These are phyloP conservation scores for Lichtheimia ornata DNA, from an alignment of 371 early-diverging fungal species.

Conservation along the genomic window DNA sequence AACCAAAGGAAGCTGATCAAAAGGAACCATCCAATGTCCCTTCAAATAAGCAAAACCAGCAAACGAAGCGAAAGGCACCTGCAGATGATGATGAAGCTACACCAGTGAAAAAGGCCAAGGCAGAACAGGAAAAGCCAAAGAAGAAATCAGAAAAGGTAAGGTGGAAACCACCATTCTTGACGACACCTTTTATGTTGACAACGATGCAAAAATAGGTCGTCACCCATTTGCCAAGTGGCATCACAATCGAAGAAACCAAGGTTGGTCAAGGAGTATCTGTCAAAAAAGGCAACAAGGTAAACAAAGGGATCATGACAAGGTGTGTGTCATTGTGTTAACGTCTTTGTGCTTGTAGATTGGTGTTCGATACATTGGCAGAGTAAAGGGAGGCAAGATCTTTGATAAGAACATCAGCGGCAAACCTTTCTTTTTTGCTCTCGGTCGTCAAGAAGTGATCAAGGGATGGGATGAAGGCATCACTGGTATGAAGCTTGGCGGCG, in stretches of 20 bases:
- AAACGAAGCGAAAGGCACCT: slow-evolving; percentile 1
- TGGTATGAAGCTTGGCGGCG: slow-evolving; percentile 93
- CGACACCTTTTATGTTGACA: background rate
- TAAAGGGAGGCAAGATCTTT: slow-evolving; percentile 92
- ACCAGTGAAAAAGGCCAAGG: slow-evolving; percentile 11
- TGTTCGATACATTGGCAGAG: slow-evolving; percentile 91
- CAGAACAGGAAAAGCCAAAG: slow-evolving; percentile 6
- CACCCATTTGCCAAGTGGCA: slow-evolving; percentile 46
- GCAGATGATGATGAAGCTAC: slow-evolving; percentile 3
- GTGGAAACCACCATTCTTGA: background rate
- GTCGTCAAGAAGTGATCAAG: slow-evolving; percentile 91
- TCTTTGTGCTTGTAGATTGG: slow-evolving; percentile 43
- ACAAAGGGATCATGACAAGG: no score
- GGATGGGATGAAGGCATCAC: slow-evolving; percentile 91
- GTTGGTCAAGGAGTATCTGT: slow-evolving; percentile 75
- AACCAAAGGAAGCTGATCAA: background rate
- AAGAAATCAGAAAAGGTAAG: no score
- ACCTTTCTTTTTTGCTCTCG: slow-evolving; percentile 91
- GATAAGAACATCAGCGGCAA: slow-evolving; percentile 90
- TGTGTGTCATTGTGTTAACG: no score
- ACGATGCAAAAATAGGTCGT: background rate
- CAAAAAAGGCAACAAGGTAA: slow-evolving; percentile 66
- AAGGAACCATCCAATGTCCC: no score
- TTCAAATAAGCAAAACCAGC: background rate
- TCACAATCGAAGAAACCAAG: slow-evolving; percentile 80